These are phyloP conservation scores for Nannochloropsis gaditana DNA, from an alignment of 108 stramenopile species.

Conservation along the genomic window DNA sequence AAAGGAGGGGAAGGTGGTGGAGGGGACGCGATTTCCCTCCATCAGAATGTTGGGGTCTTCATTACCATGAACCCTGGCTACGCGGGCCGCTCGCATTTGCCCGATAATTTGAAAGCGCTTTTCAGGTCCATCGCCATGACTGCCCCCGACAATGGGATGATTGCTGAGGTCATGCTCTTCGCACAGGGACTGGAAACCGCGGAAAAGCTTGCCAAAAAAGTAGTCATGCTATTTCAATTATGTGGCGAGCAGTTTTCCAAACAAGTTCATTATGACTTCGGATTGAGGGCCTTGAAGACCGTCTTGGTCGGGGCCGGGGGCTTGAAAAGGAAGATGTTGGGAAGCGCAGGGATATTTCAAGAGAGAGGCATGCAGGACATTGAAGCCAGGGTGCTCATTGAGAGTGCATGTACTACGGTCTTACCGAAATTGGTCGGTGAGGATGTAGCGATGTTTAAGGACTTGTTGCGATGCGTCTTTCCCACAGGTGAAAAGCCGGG, in stretches of 20 bases:
- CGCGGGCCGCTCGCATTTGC: constrained; percentile 95
- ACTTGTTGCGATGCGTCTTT: constrained; percentile 79
- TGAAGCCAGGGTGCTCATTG: constrained; percentile 65
- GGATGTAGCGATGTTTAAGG: constrained; percentile 72
- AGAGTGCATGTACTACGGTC: constrained; percentile 81
- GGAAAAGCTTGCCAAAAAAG: constrained; percentile 74
- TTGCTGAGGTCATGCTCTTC: constrained; percentile 97
- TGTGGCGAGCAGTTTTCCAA: constrained; percentile 82
- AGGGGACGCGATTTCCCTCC: constrained; percentile 59
- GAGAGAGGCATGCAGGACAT: background rate
- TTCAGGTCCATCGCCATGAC: constrained; percentile 98
- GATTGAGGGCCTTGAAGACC: constrained; percentile 81
- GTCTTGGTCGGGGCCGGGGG: constrained; percentile 57
- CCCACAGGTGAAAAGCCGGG: constrained; percentile 49
- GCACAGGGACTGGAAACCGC: constrained; percentile 95
- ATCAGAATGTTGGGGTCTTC: constrained; percentile 93
- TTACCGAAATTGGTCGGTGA: constrained; percentile 91
- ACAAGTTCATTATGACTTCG: constrained; percentile 97
- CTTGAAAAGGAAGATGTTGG: constrained; percentile 48
- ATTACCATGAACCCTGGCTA: constrained; percentile 99
- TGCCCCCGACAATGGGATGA: constrained; percentile 84
- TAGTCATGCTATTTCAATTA: constrained; percentile 85
- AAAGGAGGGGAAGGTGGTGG: constrained; percentile 54
- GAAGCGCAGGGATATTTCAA: too few relatives aligned
- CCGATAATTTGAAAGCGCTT: constrained; percentile 94